Evolutionary conservation across 345 rosid genomes (phyloP).

Genomic region (Jatropha curcas): DNA sequence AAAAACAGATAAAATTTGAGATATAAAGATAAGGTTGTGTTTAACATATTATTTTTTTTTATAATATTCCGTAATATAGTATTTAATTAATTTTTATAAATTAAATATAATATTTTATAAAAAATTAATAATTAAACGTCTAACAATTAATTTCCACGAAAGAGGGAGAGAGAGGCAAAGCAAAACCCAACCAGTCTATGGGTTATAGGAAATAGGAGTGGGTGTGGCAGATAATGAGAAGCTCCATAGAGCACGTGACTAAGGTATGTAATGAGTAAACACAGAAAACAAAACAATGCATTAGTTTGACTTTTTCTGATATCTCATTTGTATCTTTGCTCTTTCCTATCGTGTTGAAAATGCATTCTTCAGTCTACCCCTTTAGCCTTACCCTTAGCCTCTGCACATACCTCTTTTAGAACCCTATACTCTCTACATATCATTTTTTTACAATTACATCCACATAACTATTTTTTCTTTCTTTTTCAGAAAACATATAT

Average conservation of each 20-base stretch:
- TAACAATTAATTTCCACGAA: too few relatives aligned
- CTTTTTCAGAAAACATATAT: too few relatives aligned
- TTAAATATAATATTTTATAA: too few relatives aligned
- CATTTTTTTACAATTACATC: too few relatives aligned
- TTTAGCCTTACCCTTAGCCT: background rate
- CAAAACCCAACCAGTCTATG: background rate
- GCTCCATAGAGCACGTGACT: slow-evolving; percentile 4
- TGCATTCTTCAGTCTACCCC: slow-evolving; percentile 4
- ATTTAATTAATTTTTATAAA: too few relatives aligned
- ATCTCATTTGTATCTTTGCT: background rate
- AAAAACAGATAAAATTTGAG: too few relatives aligned
- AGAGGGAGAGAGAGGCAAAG: too few relatives aligned
- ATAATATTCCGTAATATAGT: too few relatives aligned
- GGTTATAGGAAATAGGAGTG: background rate
- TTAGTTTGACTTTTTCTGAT: slow-evolving; percentile 11
- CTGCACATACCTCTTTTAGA: background rate
- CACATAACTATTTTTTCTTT: too few relatives aligned
- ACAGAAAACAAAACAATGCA: slow-evolving; percentile 4
- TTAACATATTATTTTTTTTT: too few relatives aligned
- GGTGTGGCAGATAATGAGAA: background rate
- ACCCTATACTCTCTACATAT: background rate
- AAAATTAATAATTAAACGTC: too few relatives aligned
- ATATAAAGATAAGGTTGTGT: too few relatives aligned
- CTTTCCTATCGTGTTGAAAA: slow-evolving; percentile 1
- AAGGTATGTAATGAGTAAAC: background rate